These are phyloP conservation scores for Termitomyces sp. DNA, from an alignment of 768 basidiomycete genomes.

Conservation along the genomic window DNA sequence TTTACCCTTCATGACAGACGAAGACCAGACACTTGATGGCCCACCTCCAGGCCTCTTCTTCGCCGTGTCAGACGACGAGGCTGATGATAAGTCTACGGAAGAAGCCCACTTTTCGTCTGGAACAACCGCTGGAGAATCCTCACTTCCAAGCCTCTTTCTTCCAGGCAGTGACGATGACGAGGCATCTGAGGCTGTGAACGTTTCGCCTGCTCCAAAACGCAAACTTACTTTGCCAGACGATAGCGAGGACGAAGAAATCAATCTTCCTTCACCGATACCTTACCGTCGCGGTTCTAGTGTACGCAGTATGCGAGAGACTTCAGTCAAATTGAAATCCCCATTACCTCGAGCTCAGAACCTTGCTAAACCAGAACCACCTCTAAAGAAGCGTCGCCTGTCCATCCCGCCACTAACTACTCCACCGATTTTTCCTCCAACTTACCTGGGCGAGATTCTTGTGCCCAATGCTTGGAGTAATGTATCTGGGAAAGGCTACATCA, in stretches of 20 bases:
- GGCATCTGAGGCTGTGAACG: background rate
- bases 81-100: slow-evolving; percentile 20
- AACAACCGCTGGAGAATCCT: slow-evolving; percentile 10
- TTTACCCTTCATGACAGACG: slow-evolving; percentile 16
- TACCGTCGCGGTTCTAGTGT: slow-evolving; percentile 35
- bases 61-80: slow-evolving; percentile 52
- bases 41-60: slow-evolving; percentile 48
- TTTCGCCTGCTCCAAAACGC: slow-evolving; percentile 12
- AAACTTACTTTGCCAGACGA: slow-evolving; percentile 9
- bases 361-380: slow-evolving; percentile 23
- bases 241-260: slow-evolving; percentile 9
- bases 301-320: slow-evolving; percentile 28
- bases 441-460: slow-evolving; percentile 64
- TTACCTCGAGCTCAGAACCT: slow-evolving; percentile 7
- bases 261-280: slow-evolving; percentile 20
- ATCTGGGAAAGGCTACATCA: slow-evolving; percentile 66
- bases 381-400: slow-evolving; percentile 51
- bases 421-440: slow-evolving; percentile 28
- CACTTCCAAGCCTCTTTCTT: slow-evolving; percentile 25
- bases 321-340: slow-evolving; percentile 3
- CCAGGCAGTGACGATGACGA: slow-evolving; percentile 30
- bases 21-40: slow-evolving; percentile 18
- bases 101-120: slow-evolving; percentile 10
- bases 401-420: slow-evolving; percentile 13
- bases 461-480: slow-evolving; percentile 77